Evolutionary conservation across 108 stramenopile genomes (phyloP).

Genomic region (Cyclotella sp.): DNA sequence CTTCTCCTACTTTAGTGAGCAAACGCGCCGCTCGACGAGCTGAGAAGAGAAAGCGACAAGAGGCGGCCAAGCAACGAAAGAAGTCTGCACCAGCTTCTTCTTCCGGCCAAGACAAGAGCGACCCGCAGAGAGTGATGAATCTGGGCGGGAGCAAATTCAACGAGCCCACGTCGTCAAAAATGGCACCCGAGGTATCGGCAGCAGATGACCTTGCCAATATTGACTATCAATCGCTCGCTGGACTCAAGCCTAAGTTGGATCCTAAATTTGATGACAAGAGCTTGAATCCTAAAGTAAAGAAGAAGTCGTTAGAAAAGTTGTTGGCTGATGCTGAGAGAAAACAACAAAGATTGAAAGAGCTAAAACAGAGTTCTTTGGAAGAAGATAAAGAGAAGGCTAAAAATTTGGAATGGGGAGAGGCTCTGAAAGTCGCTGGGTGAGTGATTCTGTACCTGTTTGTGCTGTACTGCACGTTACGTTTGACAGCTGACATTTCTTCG

Average conservation of each 20-base stretch:
- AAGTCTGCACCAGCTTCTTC: conserved; percentile 46
- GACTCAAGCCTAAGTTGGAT: conserved; percentile 58
- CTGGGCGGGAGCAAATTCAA: conserved; percentile 46
- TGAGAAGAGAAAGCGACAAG: conserved; percentile 75
- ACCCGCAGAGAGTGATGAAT: conserved; percentile 42
- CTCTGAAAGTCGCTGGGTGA: conserved; percentile 71
- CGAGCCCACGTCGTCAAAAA: conserved; percentile 26
- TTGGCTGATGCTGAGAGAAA: conserved; percentile 89
- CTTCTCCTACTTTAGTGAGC: conserved; percentile 61
- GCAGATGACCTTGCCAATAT: conserved; percentile 71
- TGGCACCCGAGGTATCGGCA: conserved; percentile 25
- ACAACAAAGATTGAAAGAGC: conserved; percentile 69
- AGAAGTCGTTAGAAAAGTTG: conserved; percentile 84
- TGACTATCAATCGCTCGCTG: conserved; percentile 83
- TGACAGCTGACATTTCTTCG: too few relatives aligned
- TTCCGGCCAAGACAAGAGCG: conserved; percentile 27
- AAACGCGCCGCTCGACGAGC: conserved; percentile 89
- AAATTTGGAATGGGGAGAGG: conserved; percentile 81
- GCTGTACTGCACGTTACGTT: too few relatives aligned
- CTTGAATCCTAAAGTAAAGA: conserved; percentile 63
- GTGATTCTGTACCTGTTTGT: conserved; percentile 15
- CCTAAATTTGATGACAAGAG: conserved; percentile 68
- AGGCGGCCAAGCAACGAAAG: conserved; percentile 67
- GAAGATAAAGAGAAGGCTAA: conserved; percentile 78
- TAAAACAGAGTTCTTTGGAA: conserved; percentile 60